phyloP scores from a whole-genome alignment of 208 protist genomes.

The Trypanosoma mega region DNA sequence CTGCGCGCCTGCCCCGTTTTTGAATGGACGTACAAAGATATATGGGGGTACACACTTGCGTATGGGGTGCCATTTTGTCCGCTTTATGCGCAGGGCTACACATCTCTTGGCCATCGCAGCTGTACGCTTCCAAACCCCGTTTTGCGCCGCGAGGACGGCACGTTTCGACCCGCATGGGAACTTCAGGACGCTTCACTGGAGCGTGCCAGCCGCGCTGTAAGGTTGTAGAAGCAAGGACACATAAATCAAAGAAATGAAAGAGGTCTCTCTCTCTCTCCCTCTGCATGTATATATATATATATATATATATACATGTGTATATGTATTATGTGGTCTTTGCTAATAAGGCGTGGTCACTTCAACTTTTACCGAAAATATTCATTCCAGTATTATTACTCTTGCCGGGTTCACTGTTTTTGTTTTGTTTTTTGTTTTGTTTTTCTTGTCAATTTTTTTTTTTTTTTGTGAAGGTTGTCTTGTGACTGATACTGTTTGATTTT shows the following conservation, averaged over 20 bases:
- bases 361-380: slow-evolving; percentile 1
- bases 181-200: slow-evolving; percentile 37
- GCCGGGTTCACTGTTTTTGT: slow-evolving; percentile 2
- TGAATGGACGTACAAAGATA: slow-evolving; percentile 66
- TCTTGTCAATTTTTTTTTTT: background rate
- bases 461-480: slow-evolving; percentile 7
- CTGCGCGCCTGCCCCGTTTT: slow-evolving; percentile 84
- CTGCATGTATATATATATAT: background rate
- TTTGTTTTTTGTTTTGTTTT: slow-evolving; percentile 11
- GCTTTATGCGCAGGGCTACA: slow-evolving; percentile 88
- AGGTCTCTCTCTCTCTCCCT: no score
- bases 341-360: slow-evolving; percentile 5
- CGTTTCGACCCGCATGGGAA: slow-evolving; percentile 72
- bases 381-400: slow-evolving; percentile 4
- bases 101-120: slow-evolving; percentile 63
- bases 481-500: no score
- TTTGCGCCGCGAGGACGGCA: slow-evolving; percentile 55
- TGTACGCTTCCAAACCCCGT: slow-evolving; percentile 58
- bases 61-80: slow-evolving; percentile 78
- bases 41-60: slow-evolving; percentile 77
- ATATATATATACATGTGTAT: background rate
- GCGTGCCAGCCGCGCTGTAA: slow-evolving; percentile 36
- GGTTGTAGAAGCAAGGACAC: background rate
- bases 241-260: background rate
- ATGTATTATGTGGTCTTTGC: slow-evolving; percentile 6